Evolutionary conservation across 768 basidiomycete genomes (phyloP).

Genomic region (Calvatia gigantea): DNA sequence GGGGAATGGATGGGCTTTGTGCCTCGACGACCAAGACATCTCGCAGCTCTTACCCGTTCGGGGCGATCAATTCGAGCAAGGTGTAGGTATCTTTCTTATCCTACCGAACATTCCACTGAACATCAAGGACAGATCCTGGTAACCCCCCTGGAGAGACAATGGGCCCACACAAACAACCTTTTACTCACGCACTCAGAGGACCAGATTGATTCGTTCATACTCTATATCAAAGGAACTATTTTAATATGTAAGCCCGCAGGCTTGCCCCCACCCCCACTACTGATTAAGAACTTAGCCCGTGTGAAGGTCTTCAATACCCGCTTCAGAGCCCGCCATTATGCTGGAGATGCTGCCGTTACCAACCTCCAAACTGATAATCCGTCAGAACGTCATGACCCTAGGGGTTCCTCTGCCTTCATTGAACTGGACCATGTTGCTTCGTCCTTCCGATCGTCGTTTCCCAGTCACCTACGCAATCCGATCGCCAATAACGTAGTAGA

Average conservation of each 20-base stretch:
- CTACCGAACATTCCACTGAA: background rate
- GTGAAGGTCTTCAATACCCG: slow-evolving; percentile 66
- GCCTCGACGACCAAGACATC: slow-evolving; percentile 71
- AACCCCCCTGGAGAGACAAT: slow-evolving; percentile 53
- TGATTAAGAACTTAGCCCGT: slow-evolving; percentile 26
- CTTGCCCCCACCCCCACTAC: background rate
- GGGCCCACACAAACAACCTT: slow-evolving; percentile 60
- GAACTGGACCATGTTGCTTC: slow-evolving; percentile 58
- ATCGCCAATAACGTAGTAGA: slow-evolving; percentile 55
- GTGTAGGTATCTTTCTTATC: slow-evolving; percentile 36
- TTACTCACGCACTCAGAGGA: slow-evolving; percentile 58
- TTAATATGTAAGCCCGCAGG: slow-evolving; percentile 44
- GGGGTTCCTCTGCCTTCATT: slow-evolving; percentile 59
- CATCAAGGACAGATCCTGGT: slow-evolving; percentile 38
- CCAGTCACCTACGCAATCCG: slow-evolving; percentile 51
- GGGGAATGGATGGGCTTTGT: slow-evolving; percentile 69
- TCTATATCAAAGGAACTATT: slow-evolving; percentile 69
- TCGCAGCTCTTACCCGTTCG: slow-evolving; percentile 67
- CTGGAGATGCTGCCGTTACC: slow-evolving; percentile 50
- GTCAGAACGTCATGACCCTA: slow-evolving; percentile 51
- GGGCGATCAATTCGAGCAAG: slow-evolving; percentile 55
- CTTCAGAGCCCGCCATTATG: slow-evolving; percentile 56
- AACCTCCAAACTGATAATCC: slow-evolving; percentile 34
- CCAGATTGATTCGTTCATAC: slow-evolving; percentile 65
- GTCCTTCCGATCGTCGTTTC: slow-evolving; percentile 58